Evolutionary conservation across 2,329 filamentous ascomycete genomes (phyloP).

Genomic region (Stachybotrys elegans): DNA sequence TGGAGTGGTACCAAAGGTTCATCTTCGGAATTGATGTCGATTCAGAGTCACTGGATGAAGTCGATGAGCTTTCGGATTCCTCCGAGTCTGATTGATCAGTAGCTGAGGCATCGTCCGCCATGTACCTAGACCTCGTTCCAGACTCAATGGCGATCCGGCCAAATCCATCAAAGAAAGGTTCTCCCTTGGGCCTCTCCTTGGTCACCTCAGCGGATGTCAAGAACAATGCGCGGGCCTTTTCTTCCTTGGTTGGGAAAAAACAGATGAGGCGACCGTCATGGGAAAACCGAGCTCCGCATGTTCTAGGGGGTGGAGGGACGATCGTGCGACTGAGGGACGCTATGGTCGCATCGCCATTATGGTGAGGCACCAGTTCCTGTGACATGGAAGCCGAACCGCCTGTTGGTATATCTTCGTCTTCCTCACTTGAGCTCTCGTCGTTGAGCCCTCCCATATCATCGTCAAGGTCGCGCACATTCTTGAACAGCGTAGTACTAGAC

Average conservation of each 20-base stretch:
- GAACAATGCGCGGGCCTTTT: constrained; percentile 47
- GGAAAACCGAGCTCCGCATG: constrained; percentile 57
- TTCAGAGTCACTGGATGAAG: constrained; percentile 55
- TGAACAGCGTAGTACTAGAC: constrained; percentile 56
- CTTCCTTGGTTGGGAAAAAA: constrained; percentile 66
- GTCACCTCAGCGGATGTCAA: constrained; percentile 39
- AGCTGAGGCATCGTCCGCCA: constrained; percentile 44
- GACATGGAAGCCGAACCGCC: constrained; percentile 56
- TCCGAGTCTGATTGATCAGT: constrained; percentile 47
- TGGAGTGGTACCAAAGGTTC: constrained; percentile 51
- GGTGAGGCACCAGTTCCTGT: constrained; percentile 52
- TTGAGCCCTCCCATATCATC: constrained; percentile 50
- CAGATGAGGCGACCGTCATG: constrained; percentile 59
- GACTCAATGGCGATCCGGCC: constrained; percentile 48
- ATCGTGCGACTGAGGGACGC: constrained; percentile 45
- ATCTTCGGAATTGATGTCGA: constrained; percentile 58
- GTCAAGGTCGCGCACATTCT: constrained; percentile 59
- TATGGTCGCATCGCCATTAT: constrained; percentile 48
- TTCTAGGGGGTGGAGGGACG: constrained; percentile 51
- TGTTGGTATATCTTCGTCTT: constrained; percentile 54
- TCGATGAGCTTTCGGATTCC: constrained; percentile 41
- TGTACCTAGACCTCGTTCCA: constrained; percentile 40
- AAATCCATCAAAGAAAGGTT: constrained; percentile 54
- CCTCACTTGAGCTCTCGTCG: constrained; percentile 82
- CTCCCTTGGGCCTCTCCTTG: constrained; percentile 45